phyloP scores from a whole-genome alignment of 2,329 filamentous ascomycete species.

The Botrytis squamosa region DNA sequence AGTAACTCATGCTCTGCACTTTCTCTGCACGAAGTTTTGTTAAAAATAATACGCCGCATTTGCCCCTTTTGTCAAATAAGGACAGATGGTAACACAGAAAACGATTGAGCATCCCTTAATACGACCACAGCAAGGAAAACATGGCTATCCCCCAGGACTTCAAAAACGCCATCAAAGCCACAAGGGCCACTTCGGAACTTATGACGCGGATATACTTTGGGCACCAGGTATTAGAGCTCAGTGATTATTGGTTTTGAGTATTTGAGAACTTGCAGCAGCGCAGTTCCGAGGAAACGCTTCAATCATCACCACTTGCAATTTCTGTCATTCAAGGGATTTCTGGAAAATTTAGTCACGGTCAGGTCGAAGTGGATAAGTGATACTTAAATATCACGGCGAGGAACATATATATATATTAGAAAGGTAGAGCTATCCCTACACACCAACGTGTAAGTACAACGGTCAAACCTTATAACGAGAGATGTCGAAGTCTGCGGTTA shows the following conservation, averaged over 20 bases:
- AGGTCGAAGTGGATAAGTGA: not conserved
- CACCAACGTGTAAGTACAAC: not conserved
- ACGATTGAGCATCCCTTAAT: not conserved
- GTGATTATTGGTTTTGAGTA: not conserved
- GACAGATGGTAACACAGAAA: not conserved
- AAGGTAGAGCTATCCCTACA: not conserved
- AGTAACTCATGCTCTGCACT: not conserved
- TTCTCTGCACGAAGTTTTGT: rapidly evolving
- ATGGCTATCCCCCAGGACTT: not conserved
- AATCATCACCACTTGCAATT: not conserved
- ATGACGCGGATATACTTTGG: not conserved
- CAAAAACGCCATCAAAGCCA: not conserved
- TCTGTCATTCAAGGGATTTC: not conserved
- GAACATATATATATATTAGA: no score
- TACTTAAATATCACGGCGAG: no score
- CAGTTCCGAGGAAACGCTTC: not conserved
- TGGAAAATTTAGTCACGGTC: not conserved
- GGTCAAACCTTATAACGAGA: not conserved
- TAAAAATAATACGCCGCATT: not conserved
- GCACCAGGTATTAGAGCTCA: not conserved
- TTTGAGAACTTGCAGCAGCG: not conserved
- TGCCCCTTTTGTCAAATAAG: not conserved
- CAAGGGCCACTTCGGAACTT: not conserved
- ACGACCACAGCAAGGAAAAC: not conserved
- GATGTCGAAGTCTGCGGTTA: no score